phyloP scores from a whole-genome alignment of 2,329 filamentous ascomycete species.

The Gyromitra esculenta region DNA sequence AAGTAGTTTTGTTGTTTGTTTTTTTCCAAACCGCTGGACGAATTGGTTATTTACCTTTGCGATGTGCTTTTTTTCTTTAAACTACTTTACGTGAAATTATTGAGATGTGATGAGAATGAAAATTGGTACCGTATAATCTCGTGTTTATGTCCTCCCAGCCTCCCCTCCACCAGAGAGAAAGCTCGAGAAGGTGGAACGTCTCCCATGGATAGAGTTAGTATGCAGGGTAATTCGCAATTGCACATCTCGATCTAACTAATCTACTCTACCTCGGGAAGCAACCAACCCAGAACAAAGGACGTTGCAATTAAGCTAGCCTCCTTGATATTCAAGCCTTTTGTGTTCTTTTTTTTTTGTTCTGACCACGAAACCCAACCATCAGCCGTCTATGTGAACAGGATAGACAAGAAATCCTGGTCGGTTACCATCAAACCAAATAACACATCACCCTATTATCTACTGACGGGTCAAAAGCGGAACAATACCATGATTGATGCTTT shows the following conservation, averaged over 20 bases:
- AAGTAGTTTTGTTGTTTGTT: neutral
- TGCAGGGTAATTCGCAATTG: slow-evolving; percentile 3
- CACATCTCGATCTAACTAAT: neutral
- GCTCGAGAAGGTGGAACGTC: neutral
- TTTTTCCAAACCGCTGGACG: slow-evolving; percentile 21
- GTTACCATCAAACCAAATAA: neutral
- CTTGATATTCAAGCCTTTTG: too few relatives aligned
- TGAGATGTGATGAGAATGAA: neutral
- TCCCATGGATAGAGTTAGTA: neutral
- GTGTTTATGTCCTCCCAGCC: neutral
- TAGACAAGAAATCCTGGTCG: neutral
- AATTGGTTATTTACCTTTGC: slow-evolving; percentile 16
- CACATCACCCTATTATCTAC: too few relatives aligned
- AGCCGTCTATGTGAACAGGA: too few relatives aligned
- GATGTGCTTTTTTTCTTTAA: neutral
- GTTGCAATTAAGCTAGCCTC: too few relatives aligned
- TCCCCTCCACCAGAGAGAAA: neutral
- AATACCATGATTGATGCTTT: neutral
- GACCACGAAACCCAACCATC: too few relatives aligned
- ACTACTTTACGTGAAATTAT: neutral
- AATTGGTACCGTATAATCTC: neutral
- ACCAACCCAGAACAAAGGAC: too few relatives aligned
- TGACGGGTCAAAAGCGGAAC: too few relatives aligned
- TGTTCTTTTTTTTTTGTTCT: too few relatives aligned
- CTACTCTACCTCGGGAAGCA: neutral